These are phyloP conservation scores for Leccinum disarticulatum DNA, from an alignment of 768 basidiomycete genomes.

Conservation along the genomic window DNA sequence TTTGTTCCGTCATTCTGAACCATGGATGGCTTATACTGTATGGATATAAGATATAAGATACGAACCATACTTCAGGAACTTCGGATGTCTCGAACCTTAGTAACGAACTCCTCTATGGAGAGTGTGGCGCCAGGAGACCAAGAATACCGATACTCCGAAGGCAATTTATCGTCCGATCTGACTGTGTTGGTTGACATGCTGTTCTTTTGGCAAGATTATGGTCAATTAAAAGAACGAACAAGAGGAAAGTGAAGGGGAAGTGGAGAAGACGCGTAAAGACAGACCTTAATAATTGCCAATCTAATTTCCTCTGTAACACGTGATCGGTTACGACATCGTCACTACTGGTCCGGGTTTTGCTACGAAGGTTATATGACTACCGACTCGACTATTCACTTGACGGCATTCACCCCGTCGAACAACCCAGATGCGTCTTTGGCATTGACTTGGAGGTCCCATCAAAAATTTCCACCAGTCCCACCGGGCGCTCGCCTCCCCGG, in stretches of 20 bases:
- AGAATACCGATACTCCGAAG: conserved; percentile 46
- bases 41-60: conserved; percentile 4
- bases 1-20: conserved; percentile 75
- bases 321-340: neutral
- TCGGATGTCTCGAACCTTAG: conserved; percentile 42
- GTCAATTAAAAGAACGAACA: neutral
- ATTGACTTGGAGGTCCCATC: neutral
- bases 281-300: neutral
- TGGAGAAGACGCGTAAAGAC: neutral
- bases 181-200: conserved; percentile 13
- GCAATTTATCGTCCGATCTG: conserved; percentile 41
- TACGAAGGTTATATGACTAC: neutral
- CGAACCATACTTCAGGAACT: neutral
- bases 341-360: neutral
- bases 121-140: conserved; percentile 47
- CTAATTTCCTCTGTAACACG: neutral
- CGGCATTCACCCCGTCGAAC: neutral
- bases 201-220: neutral
- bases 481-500: neutral
- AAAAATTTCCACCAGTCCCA: neutral
- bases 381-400: neutral
- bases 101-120: conserved; percentile 52
- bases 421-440: neutral
- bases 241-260: neutral
- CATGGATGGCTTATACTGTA: conserved; percentile 75